Percentiles rank a stretch among this genome's conserved stretches.
phyloP scores from a whole-genome alignment of 129 eudicot species.

The Lactuca sativa region DNA sequence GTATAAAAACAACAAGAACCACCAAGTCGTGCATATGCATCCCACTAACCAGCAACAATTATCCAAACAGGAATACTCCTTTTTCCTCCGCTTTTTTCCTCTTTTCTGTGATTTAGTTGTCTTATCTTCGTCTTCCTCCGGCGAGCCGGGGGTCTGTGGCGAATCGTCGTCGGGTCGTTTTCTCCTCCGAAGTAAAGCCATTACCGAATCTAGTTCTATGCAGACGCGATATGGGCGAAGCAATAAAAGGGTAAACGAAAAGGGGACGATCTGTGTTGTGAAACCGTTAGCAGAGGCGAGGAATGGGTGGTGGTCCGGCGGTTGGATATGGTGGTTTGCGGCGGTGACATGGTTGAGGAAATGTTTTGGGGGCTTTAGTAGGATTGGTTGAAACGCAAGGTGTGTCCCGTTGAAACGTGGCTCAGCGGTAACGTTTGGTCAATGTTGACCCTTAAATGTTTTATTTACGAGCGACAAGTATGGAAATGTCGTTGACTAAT shows the following conservation, averaged over 20 bases:
- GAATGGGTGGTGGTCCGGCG: neutral
- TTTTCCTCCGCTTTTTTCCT: conserved; percentile 20
- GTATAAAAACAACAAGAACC: conserved; percentile 68
- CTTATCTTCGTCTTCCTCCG: conserved; percentile 8
- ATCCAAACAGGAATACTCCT: conserved; percentile 54
- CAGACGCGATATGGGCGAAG: neutral
- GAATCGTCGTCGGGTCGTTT: conserved; percentile 19
- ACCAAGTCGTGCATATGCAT: conserved; percentile 73
- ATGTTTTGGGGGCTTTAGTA: conserved; percentile 12
- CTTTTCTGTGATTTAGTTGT: neutral
- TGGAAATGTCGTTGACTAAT: conserved; percentile 16
- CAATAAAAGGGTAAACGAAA: neutral
- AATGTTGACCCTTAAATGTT: conserved; percentile 27
- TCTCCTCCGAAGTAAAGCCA: conserved; percentile 24
- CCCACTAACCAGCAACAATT: conserved; percentile 88
- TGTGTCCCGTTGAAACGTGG: conserved; percentile 21
- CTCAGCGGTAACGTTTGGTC: conserved; percentile 16
- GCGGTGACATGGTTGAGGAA: conserved; percentile 14
- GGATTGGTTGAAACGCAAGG: conserved; percentile 10
- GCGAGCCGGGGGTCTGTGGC: neutral
- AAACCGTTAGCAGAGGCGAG: neutral
- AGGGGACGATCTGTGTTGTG: neutral
- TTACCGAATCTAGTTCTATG: neutral
- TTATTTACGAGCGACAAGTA: neutral
- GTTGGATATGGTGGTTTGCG: conserved; percentile 21